These are phyloP conservation scores for Penicillium nucicola DNA, from an alignment of 495 filamentous ascomycete genomes.

Conservation along the genomic window DNA sequence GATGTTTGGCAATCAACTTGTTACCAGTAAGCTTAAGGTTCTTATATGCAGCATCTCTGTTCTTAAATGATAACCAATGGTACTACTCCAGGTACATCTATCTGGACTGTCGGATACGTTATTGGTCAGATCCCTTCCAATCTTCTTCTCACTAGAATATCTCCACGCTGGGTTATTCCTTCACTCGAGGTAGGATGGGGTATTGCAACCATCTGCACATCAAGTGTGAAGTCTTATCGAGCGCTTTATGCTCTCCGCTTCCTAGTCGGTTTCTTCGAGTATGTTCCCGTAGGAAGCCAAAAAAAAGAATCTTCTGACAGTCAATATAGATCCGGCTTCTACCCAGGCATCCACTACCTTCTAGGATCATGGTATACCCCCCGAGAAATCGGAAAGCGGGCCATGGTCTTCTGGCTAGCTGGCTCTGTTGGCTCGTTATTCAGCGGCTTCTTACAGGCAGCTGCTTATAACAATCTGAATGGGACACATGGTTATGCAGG, in stretches of 20 bases:
- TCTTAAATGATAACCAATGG: constrained; percentile 39
- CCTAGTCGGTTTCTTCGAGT: constrained; percentile 44
- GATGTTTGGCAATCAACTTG: constrained; percentile 19
- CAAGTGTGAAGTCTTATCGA: constrained; percentile 35
- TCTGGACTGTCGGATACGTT: constrained; percentile 57
- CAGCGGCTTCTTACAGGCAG: constrained; percentile 52
- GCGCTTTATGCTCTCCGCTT: constrained; percentile 52
- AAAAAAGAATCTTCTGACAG: background rate
- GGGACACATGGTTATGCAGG: constrained; percentile 38
- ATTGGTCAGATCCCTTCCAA: constrained; percentile 56
- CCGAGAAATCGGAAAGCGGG: constrained; percentile 49
- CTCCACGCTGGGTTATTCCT: constrained; percentile 36
- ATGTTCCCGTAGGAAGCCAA: background rate
- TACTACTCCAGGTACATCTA: constrained; percentile 28
- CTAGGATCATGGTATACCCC: constrained; percentile 43
- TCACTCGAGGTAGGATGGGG: constrained; percentile 48
- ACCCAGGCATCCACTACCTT: constrained; percentile 33
- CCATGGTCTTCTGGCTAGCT: constrained; percentile 52
- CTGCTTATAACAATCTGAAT: constrained; percentile 44
- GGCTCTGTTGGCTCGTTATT: constrained; percentile 48
- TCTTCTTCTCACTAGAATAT: constrained; percentile 47
- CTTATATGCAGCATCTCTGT: background rate
- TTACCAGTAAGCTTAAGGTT: constrained; percentile 10
- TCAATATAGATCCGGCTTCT: constrained; percentile 28
- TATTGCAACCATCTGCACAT: constrained; percentile 40